These are phyloP conservation scores for Pythium insidiosum DNA, from an alignment of 352 stramenopile genomes.

Conservation along the genomic window DNA sequence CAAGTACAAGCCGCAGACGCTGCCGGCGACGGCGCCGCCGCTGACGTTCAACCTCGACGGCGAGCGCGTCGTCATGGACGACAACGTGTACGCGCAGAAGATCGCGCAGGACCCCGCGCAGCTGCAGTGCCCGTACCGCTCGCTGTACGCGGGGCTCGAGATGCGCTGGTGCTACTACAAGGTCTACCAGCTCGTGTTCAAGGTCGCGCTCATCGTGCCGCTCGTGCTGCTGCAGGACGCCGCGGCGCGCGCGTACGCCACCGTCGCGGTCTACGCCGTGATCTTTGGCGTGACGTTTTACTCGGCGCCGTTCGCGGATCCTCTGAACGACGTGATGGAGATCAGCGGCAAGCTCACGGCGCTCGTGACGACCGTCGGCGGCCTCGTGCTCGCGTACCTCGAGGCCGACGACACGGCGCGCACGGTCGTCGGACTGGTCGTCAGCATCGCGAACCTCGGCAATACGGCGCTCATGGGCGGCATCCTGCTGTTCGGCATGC, in stretches of 20 bases:
- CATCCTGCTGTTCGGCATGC: slow-evolving; percentile 28
- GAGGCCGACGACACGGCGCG: slow-evolving; percentile 6
- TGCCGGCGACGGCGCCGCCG: slow-evolving; percentile 26
- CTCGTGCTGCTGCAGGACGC: slow-evolving; percentile 16
- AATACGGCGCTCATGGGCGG: slow-evolving; percentile 32
- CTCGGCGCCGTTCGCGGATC: slow-evolving; percentile 33
- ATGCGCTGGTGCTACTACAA: slow-evolving; percentile 44
- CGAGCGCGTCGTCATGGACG: slow-evolving; percentile 26
- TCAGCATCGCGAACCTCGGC: slow-evolving; percentile 33
- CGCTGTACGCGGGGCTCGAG: slow-evolving; percentile 44
- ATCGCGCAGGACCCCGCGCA: slow-evolving; percentile 32
- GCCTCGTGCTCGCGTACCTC: slow-evolving; percentile 16
- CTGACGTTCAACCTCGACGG: slow-evolving; percentile 35
- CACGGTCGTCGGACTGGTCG: slow-evolving; percentile 18
- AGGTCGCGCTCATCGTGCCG: slow-evolving; percentile 27
- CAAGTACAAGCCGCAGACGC: slow-evolving; percentile 30
- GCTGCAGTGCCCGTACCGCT: slow-evolving; percentile 34
- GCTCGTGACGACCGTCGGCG: slow-evolving; percentile 24
- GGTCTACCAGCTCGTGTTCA: slow-evolving; percentile 34
- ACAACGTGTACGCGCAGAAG: slow-evolving; percentile 35
- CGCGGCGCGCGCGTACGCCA: slow-evolving; percentile 13
- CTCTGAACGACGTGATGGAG: slow-evolving; percentile 41
- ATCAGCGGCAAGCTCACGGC: slow-evolving; percentile 27
- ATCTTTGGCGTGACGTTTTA: slow-evolving; percentile 28
- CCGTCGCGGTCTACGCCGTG: slow-evolving; percentile 18